Evolutionary conservation across 2,329 filamentous ascomycete species (phyloP).

Genomic region (Ilyonectria mors-panacis): DNA sequence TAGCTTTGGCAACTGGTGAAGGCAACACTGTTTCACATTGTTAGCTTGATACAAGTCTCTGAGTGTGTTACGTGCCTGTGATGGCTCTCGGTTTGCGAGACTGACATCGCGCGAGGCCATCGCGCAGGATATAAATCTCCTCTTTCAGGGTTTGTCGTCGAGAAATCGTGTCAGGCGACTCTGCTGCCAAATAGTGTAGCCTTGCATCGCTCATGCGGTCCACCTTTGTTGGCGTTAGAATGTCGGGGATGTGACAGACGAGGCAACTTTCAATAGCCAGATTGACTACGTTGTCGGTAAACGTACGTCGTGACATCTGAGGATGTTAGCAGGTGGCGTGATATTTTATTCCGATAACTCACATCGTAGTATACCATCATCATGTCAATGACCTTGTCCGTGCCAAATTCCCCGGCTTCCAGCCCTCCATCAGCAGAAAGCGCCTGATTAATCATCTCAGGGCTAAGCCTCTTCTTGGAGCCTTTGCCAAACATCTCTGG

Average conservation of each 20-base stretch:
- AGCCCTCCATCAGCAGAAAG: slow-evolving; percentile 26
- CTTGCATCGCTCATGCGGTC: slow-evolving; percentile 29
- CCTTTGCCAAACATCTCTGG: slow-evolving; percentile 42
- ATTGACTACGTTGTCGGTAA: slow-evolving; percentile 64
- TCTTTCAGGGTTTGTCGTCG: slow-evolving; percentile 27
- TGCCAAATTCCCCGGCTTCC: slow-evolving; percentile 52
- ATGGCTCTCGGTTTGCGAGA: slow-evolving; percentile 26
- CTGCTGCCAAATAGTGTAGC: slow-evolving; percentile 30
- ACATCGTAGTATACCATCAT: slow-evolving; percentile 63
- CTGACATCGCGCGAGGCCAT: slow-evolving; percentile 27
- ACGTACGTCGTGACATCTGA: slow-evolving; percentile 60
- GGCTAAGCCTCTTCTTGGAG: slow-evolving; percentile 2
- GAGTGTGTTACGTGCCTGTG: slow-evolving; percentile 20
- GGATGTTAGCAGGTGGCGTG: neutral
- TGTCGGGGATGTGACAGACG: slow-evolving; percentile 55
- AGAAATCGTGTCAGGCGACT: slow-evolving; percentile 16
- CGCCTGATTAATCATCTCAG: slow-evolving; percentile 19
- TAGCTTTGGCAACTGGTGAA: slow-evolving; percentile 1
- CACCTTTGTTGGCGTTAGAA: slow-evolving; percentile 58
- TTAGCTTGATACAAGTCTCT: neutral
- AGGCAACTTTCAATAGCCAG: slow-evolving; percentile 65
- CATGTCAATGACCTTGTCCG: slow-evolving; percentile 59
- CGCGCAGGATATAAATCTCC: slow-evolving; percentile 30
- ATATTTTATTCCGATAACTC: fast-evolving
- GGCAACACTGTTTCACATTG: slow-evolving; percentile 11